These are phyloP conservation scores for Ceratonia siliqua DNA, from an alignment of 306 rosid species.

Conservation along the genomic window DNA sequence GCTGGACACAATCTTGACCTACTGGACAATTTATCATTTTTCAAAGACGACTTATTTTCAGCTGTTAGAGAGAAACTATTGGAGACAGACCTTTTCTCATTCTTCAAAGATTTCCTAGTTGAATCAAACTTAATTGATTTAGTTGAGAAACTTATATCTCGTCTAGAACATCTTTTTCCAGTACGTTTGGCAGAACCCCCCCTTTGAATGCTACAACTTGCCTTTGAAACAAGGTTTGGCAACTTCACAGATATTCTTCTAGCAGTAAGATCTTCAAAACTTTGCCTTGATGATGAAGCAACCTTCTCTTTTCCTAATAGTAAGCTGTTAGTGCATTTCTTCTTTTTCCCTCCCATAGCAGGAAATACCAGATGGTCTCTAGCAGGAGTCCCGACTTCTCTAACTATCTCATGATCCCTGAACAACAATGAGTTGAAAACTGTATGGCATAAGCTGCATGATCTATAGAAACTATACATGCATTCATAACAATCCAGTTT, in stretches of 20 bases:
- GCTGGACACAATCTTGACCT: conserved; percentile 32
- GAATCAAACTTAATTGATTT: conserved; percentile 26
- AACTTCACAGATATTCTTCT: conserved; percentile 18
- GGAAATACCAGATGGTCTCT: conserved; percentile 64
- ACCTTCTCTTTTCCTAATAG: conserved; percentile 31
- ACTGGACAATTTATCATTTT: conserved; percentile 9
- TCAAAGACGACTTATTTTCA: conserved; percentile 29
- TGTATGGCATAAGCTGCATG: not conserved
- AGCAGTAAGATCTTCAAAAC: conserved; percentile 28
- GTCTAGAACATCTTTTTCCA: conserved; percentile 25
- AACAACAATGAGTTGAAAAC: conserved; percentile 31
- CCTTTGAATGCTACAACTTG: conserved; percentile 14
- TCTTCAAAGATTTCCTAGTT: conserved; percentile 32
- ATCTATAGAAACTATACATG: conserved; percentile 19
- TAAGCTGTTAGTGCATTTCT: conserved; percentile 4
- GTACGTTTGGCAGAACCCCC: conserved; percentile 34
- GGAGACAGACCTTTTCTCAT: conserved; percentile 16
- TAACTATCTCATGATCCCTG: conserved; percentile 61
- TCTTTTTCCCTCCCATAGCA: conserved; percentile 30
- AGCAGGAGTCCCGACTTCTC: conserved; percentile 45
- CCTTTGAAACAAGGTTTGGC: conserved; percentile 7
- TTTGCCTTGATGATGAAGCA: conserved; percentile 25
- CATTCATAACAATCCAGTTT: conserved; percentile 1
- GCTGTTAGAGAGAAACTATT: conserved; percentile 7
- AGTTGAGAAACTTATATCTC: conserved; percentile 20